phyloP scores from a whole-genome alignment of 352 stramenopile genomes.

The Phytopythium helicoides region DNA sequence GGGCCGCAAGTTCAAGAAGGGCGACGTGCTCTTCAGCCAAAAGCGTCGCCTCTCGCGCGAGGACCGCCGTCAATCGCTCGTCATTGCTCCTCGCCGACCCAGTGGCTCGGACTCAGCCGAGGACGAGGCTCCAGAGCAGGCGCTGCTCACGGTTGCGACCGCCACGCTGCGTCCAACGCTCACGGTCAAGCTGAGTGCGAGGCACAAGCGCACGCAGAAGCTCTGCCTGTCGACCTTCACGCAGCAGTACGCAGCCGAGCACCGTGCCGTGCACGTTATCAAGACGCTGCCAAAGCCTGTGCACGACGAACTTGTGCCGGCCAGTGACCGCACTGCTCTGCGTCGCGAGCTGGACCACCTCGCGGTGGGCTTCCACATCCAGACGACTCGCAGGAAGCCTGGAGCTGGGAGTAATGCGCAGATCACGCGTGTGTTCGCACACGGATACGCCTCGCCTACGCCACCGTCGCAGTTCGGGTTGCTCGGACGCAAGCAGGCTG shows the following conservation, averaged over 20 bases:
- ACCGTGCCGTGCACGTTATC: slow-evolving; percentile 57
- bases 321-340: slow-evolving; percentile 36
- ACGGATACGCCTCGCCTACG: slow-evolving; percentile 53
- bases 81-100: slow-evolving; percentile 15
- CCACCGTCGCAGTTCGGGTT: slow-evolving; percentile 29
- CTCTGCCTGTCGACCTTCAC: slow-evolving; percentile 50
- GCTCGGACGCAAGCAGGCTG: slow-evolving; percentile 3
- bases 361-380: slow-evolving; percentile 49
- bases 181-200: slow-evolving; percentile 17
- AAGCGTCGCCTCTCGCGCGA: slow-evolving; percentile 16
- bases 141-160: slow-evolving; percentile 25
- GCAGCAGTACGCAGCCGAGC: slow-evolving; percentile 34
- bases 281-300: slow-evolving; percentile 55
- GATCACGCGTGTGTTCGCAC: slow-evolving; percentile 46
- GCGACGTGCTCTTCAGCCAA: slow-evolving; percentile 39
- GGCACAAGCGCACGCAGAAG: slow-evolving; percentile 38
- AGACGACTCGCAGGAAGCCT: slow-evolving; percentile 16
- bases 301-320: slow-evolving; percentile 42
- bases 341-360: slow-evolving; percentile 54
- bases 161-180: slow-evolving; percentile 24
- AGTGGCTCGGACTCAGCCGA: slow-evolving; percentile 10
- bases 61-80: slow-evolving; percentile 22
- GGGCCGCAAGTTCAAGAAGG: slow-evolving; percentile 43
- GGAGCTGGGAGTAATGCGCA: slow-evolving; percentile 32
- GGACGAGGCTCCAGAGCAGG: slow-evolving; percentile 19